Evolutionary conservation across 257 asterid genomes (phyloP).

Genomic region (Solanum chiquidenum): DNA sequence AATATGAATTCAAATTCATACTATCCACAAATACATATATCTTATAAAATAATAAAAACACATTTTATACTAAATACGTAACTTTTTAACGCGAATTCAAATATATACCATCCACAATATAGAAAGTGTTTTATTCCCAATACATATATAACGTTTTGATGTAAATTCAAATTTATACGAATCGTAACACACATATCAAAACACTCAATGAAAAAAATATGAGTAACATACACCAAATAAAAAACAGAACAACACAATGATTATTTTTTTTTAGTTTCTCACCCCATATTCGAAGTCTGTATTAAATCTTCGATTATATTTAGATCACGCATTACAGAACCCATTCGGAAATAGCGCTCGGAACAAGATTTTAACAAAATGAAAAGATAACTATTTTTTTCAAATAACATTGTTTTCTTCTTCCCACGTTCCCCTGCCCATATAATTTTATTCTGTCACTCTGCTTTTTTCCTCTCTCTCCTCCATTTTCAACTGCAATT

Average conservation of each 20-base stretch:
- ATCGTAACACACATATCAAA: neutral
- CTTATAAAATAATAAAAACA: too few species aligned
- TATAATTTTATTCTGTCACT: slow-evolving; percentile 2
- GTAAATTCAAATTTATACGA: neutral
- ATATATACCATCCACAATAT: neutral
- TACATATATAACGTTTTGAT: neutral
- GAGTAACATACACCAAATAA: neutral
- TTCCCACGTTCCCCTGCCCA: slow-evolving; percentile 1
- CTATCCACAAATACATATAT: too few species aligned
- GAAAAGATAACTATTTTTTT: neutral
- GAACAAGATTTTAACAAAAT: neutral
- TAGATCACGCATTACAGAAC: accelerated
- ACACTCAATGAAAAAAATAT: neutral
- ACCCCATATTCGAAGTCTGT: neutral
- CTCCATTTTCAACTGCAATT: neutral
- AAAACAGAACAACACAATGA: neutral
- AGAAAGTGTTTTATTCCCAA: too few species aligned
- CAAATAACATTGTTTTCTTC: slow-evolving; percentile 2
- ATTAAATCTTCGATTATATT: accelerated
- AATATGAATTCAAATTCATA: neutral
- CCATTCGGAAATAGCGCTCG: accelerated
- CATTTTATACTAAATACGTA: accelerated
- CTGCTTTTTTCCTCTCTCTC: neutral
- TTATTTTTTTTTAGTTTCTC: neutral
- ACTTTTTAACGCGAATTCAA: too few species aligned